These are phyloP conservation scores for Microsporum ferrugineum DNA, from an alignment of 2,329 filamentous ascomycete species.

Conservation along the genomic window DNA sequence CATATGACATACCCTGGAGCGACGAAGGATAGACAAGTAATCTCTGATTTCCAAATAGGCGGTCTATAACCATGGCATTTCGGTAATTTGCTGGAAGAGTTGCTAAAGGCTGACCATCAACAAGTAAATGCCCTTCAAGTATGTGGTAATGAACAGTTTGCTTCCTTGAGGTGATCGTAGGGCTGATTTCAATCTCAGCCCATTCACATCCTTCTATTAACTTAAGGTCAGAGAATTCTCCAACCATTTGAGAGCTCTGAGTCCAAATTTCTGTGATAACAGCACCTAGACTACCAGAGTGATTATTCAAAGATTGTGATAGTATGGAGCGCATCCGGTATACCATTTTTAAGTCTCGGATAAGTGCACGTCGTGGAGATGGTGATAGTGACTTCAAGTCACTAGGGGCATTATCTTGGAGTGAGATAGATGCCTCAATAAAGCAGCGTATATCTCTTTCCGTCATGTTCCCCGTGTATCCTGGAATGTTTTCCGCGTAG, in stretches of 20 bases:
- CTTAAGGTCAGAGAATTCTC: neutral
- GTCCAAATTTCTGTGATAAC: constrained; percentile 38
- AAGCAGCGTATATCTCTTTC: constrained; percentile 2
- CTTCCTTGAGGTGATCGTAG: neutral
- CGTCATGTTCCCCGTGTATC: constrained; percentile 4
- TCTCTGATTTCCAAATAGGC: constrained; percentile 18
- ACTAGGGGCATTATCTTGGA: constrained; percentile 38
- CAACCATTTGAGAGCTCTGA: constrained; percentile 11
- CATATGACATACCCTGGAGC: constrained; percentile 23
- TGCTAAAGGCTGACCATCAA: constrained; percentile 23
- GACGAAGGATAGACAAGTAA: constrained; percentile 16
- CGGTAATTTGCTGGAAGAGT: constrained; percentile 22
- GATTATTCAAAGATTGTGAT: constrained; percentile 23
- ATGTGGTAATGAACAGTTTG: constrained; percentile 21
- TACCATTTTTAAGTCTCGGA: constrained; percentile 39
- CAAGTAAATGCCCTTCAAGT: constrained; percentile 24
- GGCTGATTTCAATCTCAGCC: neutral
- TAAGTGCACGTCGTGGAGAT: constrained; percentile 29
- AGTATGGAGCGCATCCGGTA: constrained; percentile 30
- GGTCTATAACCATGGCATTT: constrained; percentile 16
- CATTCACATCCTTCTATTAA: neutral
- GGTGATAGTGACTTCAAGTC: constrained; percentile 26
- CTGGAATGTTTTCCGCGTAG: constrained; percentile 6
- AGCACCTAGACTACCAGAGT: constrained; percentile 21
- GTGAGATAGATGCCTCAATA: constrained; percentile 18